phyloP scores from a whole-genome alignment of 2,329 filamentous ascomycete genomes.

The Pestalotiopsis sp. region DNA sequence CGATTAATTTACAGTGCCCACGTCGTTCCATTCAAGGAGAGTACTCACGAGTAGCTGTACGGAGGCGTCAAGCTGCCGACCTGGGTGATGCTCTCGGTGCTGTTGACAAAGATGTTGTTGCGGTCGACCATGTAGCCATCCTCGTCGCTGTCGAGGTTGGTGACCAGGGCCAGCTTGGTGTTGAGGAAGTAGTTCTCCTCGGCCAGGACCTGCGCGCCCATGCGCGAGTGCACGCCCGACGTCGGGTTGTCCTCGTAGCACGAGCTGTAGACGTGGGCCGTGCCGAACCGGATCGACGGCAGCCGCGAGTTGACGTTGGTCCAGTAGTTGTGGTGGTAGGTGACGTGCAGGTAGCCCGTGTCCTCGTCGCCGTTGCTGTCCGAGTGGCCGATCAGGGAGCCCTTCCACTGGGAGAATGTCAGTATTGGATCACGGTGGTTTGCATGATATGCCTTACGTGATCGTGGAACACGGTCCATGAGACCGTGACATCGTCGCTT shows the following conservation, averaged over 20 bases:
- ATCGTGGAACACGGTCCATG: constrained; percentile 45
- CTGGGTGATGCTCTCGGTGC: constrained; percentile 36
- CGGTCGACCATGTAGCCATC: constrained; percentile 45
- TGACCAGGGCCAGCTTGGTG: constrained; percentile 43
- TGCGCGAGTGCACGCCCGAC: constrained; percentile 51
- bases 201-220: constrained; percentile 41
- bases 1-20: not conserved
- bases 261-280: constrained; percentile 50
- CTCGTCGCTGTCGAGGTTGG: constrained; percentile 46
- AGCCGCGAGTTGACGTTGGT: constrained; percentile 58
- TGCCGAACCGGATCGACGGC: constrained; percentile 60
- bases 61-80: constrained; percentile 34
- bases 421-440: not conserved
- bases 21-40: constrained; percentile 6
- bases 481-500: constrained; percentile 45
- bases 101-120: constrained; percentile 48
- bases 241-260: constrained; percentile 41
- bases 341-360: constrained; percentile 66
- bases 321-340: constrained; percentile 76
- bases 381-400: constrained; percentile 52
- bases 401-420: constrained; percentile 23
- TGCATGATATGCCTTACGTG: constrained; percentile 27
- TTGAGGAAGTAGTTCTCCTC: constrained; percentile 48
- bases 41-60: constrained; percentile 39
- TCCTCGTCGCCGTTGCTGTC: constrained; percentile 64